Evolutionary conservation across 2,329 filamentous ascomycete genomes (phyloP), one percentile per base, ranked within the genome.

Genomic region (Beauveria caledonica): DNA sequence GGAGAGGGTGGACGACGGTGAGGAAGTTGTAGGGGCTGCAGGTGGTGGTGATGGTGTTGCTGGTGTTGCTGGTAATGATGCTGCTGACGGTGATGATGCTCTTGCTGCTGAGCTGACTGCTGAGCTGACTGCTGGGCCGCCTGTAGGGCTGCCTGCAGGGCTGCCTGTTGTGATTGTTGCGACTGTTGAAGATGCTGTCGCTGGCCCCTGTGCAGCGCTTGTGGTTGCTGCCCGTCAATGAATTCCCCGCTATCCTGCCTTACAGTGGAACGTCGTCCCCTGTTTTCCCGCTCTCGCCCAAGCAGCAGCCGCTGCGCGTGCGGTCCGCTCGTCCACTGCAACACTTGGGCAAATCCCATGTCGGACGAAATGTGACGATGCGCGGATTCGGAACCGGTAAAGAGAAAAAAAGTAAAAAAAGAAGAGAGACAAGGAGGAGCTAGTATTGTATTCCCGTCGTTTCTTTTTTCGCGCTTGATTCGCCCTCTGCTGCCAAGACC

Each of bases 301-400:
- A 40, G 9, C 44, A 52, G 27, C 25, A 48, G 13, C 49, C 49
- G 25, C 57, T 46, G 29, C 21, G 57, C 19, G 5, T 40, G 44
- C 19, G 9, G 13, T 3, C 40, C 36, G 13, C 45, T 51, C 19
- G 59, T 52, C 59, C 59, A 61, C 49, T 56, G 59, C 13, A 57
- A 25, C 17, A 61, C 59, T 51, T 61, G 19, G 9, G 52, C 45
- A 8, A 57, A 56, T 8, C 59, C 52, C 59, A 61, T 61, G 40
- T 53, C 29, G 45, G n/a, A 39, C 3, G 29, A 27, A 19, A 45
- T 51, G 21, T 13, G 44, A 36, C 3, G n/a, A 23, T 33, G 11
- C 29, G 11, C 29, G 29, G 29, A 33, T 33, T 33, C 29, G 11
- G 29, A 33, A 33, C 29, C 29, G 29, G 21, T 27, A 25, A 40